A percentile compares a stretch with the other conserved stretches of the same genome.
These are phyloP conservation scores for Cladochytrium replicatum DNA, from an alignment of 192 early-diverging fungal species.

Conservation along the genomic window DNA sequence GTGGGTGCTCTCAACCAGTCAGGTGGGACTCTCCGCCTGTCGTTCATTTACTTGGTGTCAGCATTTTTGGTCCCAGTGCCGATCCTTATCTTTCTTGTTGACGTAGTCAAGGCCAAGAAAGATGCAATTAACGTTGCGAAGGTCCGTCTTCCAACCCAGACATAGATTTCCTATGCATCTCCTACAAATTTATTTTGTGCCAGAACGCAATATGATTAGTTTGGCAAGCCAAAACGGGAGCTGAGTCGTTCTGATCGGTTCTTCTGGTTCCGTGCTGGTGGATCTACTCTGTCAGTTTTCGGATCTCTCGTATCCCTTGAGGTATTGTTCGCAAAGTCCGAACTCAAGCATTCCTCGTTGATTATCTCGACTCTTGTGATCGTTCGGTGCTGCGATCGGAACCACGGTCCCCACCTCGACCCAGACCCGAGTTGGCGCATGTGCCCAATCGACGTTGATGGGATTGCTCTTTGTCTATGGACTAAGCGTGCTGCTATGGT, in stretches of 20 bases:
- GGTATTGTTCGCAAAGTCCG: conserved; percentile 45
- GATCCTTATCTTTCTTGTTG: conserved; percentile 34
- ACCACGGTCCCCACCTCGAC: conserved; percentile 42
- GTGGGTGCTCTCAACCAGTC: conserved; percentile 45
- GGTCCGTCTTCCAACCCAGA: no score
- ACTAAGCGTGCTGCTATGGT: conserved; percentile 50
- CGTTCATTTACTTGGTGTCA: conserved; percentile 39
- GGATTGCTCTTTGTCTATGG: conserved; percentile 34
- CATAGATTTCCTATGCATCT: no score
- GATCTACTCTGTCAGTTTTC: conserved; percentile 55
- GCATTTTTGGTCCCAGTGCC: conserved; percentile 39
- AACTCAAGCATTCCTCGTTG: conserved; percentile 36
- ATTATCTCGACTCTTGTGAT: conserved; percentile 45
- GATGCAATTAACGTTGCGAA: conserved; percentile 24
- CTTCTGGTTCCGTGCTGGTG: conserved; percentile 61
- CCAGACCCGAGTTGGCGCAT: conserved; percentile 33
- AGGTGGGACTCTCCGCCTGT: conserved; percentile 41
- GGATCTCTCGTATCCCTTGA: conserved; percentile 46
- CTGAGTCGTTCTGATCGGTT: no score
- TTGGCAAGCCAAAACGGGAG: no score
- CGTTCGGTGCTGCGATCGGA: conserved; percentile 39
- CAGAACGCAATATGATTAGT: no score
- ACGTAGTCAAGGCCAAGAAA: conserved; percentile 42
- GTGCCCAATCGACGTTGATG: conserved; percentile 44
- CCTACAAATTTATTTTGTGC: no score